phyloP scores from a whole-genome alignment of 2,329 filamentous ascomycete species.

The Oidium heveae region DNA sequence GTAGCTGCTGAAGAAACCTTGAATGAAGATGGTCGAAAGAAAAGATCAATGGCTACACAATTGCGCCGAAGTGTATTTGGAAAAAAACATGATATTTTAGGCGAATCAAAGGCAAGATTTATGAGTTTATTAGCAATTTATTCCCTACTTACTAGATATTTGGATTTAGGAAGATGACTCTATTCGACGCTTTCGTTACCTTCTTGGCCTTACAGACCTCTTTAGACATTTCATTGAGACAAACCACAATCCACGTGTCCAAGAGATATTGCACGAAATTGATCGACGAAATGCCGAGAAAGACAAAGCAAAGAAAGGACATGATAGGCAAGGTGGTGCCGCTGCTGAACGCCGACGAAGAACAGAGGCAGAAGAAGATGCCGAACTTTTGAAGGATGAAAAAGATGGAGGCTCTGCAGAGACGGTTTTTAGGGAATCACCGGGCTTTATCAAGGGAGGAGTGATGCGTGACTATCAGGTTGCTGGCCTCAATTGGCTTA shows the following conservation, averaged over 20 bases:
- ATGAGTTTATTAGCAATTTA: background rate
- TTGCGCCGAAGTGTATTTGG: slow-evolving; percentile 80
- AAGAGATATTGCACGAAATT: slow-evolving; percentile 81
- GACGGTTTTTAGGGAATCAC: slow-evolving; percentile 83
- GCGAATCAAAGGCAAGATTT: slow-evolving; percentile 59
- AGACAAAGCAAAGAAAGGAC: slow-evolving; percentile 38
- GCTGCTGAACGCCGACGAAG: slow-evolving; percentile 53
- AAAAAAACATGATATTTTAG: slow-evolving; percentile 78
- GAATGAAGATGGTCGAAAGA: slow-evolving; percentile 51
- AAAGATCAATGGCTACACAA: slow-evolving; percentile 66
- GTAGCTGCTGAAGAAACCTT: slow-evolving; percentile 56
- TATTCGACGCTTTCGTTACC: slow-evolving; percentile 77
- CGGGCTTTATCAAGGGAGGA: slow-evolving; percentile 60
- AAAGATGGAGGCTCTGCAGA: slow-evolving; percentile 66
- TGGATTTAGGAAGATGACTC: slow-evolving; percentile 63
- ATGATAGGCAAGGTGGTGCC: slow-evolving; percentile 62
- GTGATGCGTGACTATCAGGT: slow-evolving; percentile 93
- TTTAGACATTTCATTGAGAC: slow-evolving; percentile 98
- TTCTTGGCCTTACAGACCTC: slow-evolving; percentile 81
- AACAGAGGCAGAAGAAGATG: slow-evolving; percentile 94
- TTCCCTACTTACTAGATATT: background rate
- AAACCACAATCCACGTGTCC: slow-evolving; percentile 84
- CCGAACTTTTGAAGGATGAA: slow-evolving; percentile 67
- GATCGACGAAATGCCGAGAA: slow-evolving; percentile 73
- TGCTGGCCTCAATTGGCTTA: slow-evolving; percentile 87